Percentiles rank a stretch among this genome's conserved stretches.
Evolutionary conservation across 176 grass and related monocot species (phyloP).

Genomic region (Tuctoria greenei): DNA sequence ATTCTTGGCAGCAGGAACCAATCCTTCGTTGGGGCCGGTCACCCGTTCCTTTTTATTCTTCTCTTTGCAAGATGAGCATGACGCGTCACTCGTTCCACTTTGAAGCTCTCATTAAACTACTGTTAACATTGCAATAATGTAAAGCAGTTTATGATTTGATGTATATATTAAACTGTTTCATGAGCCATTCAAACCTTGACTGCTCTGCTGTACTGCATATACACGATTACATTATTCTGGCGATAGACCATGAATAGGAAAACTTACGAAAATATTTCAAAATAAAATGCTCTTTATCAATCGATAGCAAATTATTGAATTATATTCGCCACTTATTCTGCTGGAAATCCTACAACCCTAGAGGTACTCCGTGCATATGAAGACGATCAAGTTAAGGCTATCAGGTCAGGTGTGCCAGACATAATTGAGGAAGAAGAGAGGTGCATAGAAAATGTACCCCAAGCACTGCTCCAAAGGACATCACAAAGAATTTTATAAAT

Average conservation of each 20-base stretch:
- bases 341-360: background rate
- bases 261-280: too few species aligned
- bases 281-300: too few species aligned
- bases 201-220: background rate
- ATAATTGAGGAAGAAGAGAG: background rate
- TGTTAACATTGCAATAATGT: conserved; percentile 30
- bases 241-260: too few species aligned
- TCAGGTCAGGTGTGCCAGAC: background rate
- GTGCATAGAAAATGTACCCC: background rate
- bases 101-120: conserved; percentile 22
- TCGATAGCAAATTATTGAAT: too few species aligned
- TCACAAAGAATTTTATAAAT: conserved; percentile 1
- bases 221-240: too few species aligned
- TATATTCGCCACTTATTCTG: background rate
- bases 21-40: conserved; percentile 37
- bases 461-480: background rate
- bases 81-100: conserved; percentile 16
- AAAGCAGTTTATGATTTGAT: conserved; percentile 1
- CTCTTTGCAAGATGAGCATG: conserved; percentile 26
- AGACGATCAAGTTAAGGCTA: too few species aligned
- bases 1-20: conserved; percentile 51
- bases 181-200: conserved; percentile 8
- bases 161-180: background rate
- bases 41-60: background rate
- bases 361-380: too few species aligned